Conservation (phyloP, 495 filamentous ascomycete genomes). For the Penicillium longicatenatum region DNA sequence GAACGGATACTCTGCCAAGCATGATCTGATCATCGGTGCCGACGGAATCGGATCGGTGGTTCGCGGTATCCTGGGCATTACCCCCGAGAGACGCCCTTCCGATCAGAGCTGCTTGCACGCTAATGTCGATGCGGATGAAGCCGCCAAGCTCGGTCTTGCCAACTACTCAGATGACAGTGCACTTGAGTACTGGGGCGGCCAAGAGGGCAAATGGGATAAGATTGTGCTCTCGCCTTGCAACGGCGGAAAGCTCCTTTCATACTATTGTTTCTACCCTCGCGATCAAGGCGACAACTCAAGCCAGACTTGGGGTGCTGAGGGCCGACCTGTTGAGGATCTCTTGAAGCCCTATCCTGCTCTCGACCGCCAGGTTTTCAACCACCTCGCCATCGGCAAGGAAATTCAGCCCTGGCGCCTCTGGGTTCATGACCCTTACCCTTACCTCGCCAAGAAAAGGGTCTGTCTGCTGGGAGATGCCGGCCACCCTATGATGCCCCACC, state of each 20-base stretch:
- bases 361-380: conserved; percentile 41
- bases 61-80: conserved; percentile 43
- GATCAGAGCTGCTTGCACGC: conserved; percentile 48
- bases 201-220: conserved; percentile 51
- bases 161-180: conserved; percentile 47
- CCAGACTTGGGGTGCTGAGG: conserved; percentile 45
- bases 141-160: conserved; percentile 41
- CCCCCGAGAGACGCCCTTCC: conserved; percentile 47
- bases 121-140: conserved; percentile 47
- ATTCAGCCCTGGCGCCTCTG: conserved; percentile 53
- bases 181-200: conserved; percentile 53
- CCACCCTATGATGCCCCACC: conserved; percentile 55
- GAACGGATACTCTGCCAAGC: conserved; percentile 31
- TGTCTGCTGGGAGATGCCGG: conserved; percentile 45
- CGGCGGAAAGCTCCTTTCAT: conserved; percentile 47
- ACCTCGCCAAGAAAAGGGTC: conserved; percentile 31
- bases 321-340: conserved; percentile 41
- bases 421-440: conserved; percentile 51
- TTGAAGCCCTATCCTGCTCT: conserved; percentile 47
- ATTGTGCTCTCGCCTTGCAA: conserved; percentile 53
- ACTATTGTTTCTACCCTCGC: conserved; percentile 54
- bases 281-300: conserved; percentile 42
- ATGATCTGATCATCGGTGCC: conserved; percentile 47
- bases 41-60: conserved; percentile 50
- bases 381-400: conserved; percentile 44